Evolutionary conservation across 1,284 basidiomycete species (phyloP), one percentile per base, ranked within the genome.

Genomic region (Porogramme epimiltina): DNA sequence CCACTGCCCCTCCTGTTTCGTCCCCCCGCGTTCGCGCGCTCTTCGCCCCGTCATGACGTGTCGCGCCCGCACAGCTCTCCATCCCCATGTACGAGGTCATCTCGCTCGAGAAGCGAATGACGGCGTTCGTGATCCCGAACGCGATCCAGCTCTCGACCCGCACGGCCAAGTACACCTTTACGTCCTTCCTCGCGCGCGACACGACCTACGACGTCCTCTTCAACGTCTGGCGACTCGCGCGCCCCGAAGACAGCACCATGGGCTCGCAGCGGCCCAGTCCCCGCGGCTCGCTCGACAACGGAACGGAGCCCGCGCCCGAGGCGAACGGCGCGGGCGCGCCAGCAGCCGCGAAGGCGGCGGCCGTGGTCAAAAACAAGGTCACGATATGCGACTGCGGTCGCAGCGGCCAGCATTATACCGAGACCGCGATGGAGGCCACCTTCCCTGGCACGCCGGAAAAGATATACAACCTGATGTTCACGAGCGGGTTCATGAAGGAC

Each of bases 61-160:
- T 42, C 50, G 40, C 28, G 34, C 13, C 36, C 18, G 37, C n/a
- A 16, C 70, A 96, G 93, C 79, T 98, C 56, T 87, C 89, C 37
- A 85, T 99, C 52, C 91, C 96, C 3, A 97, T 98, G 60, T 84
- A 87, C 64, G 95, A 98, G 61, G 89, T 99, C 51, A 87, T 83
- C 31, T 77, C 85, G 13, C 85, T 99, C 41, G 96, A 99, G 69
- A 98, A 98, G 79, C 92, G 89, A 63, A 99, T 96, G 93, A 99
- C 97, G 0, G 96, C 96, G 1, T 91, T 97, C 60, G 93, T 99
- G 52, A 99, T 99, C 57, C 96, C 97, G 13, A 99, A 99, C 68
- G 96, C 95, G 9, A 96, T 99, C 61, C 90, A 91, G 62, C 82
- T 99, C 49, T 84, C 88, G 13, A 98, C 96, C 0, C 79, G 84